Base-by-base conservation (phyloP, 1,284 basidiomycete genomes). In the Cystobasidiaceae sp. region DNA sequence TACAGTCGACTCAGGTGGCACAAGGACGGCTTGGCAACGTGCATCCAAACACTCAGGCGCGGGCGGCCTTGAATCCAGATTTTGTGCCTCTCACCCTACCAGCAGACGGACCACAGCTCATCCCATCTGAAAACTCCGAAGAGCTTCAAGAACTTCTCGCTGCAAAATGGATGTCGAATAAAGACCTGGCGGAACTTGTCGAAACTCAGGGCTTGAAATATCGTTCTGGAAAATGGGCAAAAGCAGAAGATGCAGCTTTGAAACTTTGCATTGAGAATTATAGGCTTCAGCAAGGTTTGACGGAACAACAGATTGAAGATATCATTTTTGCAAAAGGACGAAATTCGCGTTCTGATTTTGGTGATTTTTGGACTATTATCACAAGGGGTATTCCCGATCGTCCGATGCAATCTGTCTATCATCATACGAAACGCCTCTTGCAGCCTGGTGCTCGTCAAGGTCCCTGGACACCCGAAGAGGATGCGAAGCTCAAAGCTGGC, bases 161-260 rank as follows among this genome's bases (percentile, higher is more conserved):
- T 37, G 34, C 19, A 1, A 55, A 44, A 25, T 64, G 61, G 61
- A 17, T 64, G 43, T n/a, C 6, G 7, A 39, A 51, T 7, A 56
- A 55, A 23, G 61, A 55, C 2, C 34, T 64, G 23, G 30, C 33
- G 2, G 52, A 54, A 6, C 43, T 64, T 6, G 33, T 55, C 21
- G 61, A 64, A 25, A n/a, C 28, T 34, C 21, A 60, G 90, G 88
- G 88, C 30, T 80, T 90, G 19, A 81, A 87, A 3, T 90, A 87
- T 75, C 89, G 87, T 76, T 88, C 88, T 74, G 89, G 89, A 19
- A 88, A 88, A 73, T 91, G 90, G 72, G 87, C 86, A 17, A 82
- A 83, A 1, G 83, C 84, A 45, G 89, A 91, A 73, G 86, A 86
- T 68, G 80, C 83, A 23, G 83, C 84, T 68, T 75, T 90, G 1